A percentile compares a stretch with the other conserved stretches of the same genome.
These are phyloP conservation scores for Quercus suber DNA, from an alignment of 306 rosid species.

Conservation along the genomic window DNA sequence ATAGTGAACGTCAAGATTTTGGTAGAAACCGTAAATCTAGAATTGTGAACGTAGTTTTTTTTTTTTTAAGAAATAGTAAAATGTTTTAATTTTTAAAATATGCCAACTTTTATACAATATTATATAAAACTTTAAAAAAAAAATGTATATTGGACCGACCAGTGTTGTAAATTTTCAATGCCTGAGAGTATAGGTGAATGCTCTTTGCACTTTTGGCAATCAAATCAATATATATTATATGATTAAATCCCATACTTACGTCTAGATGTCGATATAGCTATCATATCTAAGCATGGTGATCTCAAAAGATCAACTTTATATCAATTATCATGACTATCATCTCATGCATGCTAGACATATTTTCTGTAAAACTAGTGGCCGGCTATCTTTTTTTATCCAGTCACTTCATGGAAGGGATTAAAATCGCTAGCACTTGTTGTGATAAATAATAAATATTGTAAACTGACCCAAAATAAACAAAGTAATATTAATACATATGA, in stretches of 20 bases:
- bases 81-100: too few relatives aligned
- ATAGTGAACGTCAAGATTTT: too few relatives aligned
- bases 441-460: not conserved
- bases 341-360: not conserved
- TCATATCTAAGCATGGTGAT: constrained; percentile 5
- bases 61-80: too few relatives aligned
- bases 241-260: not conserved
- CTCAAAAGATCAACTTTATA: not conserved
- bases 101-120: too few relatives aligned
- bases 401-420: constrained; percentile 7
- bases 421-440: not conserved
- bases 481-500: not conserved
- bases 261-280: not conserved
- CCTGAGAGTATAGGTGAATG: too few relatives aligned
- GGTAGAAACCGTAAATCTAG: too few relatives aligned
- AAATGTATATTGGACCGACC: too few relatives aligned
- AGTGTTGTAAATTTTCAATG: too few relatives aligned
- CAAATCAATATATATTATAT: not conserved
- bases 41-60: too few relatives aligned
- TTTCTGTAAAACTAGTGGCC: not conserved
- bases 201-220: too few relatives aligned
- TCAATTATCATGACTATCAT: not conserved
- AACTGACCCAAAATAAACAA: not conserved
- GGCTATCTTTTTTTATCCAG: constrained; percentile 17
- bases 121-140: too few relatives aligned